These are phyloP conservation scores for Myochromella boudieri DNA, from an alignment of 768 basidiomycete species.

Conservation along the genomic window DNA sequence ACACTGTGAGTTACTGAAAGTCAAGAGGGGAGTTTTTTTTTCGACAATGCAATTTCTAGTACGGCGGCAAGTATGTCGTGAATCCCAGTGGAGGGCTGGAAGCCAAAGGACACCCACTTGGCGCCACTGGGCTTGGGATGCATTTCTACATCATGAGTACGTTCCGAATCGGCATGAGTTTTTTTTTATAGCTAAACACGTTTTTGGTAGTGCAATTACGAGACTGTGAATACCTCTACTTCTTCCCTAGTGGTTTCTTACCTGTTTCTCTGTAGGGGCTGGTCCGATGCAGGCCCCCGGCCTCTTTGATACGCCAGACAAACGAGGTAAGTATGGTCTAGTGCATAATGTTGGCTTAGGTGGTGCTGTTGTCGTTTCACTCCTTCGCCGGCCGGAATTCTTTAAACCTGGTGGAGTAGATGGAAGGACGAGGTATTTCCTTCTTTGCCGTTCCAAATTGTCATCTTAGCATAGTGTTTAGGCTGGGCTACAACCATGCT, in stretches of 20 bases:
- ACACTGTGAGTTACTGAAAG: slow-evolving; percentile 62
- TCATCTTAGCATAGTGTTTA: slow-evolving; percentile 19
- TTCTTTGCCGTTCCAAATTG: background rate
- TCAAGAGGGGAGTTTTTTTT: background rate
- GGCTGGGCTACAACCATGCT: slow-evolving; percentile 82
- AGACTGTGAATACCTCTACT: slow-evolving; percentile 45
- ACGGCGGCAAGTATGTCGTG: slow-evolving; percentile 82
- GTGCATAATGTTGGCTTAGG: slow-evolving; percentile 86
- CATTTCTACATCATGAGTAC: slow-evolving; percentile 82
- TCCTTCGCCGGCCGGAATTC: slow-evolving; percentile 78
- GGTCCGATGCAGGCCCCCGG: slow-evolving; percentile 82
- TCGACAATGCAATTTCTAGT: slow-evolving; percentile 37
- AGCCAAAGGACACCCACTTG: slow-evolving; percentile 87
- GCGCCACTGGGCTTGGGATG: slow-evolving; percentile 83
- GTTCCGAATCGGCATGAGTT: slow-evolving; percentile 21
- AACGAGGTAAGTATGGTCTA: slow-evolving; percentile 75
- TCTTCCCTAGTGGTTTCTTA: background rate
- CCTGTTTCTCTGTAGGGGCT: slow-evolving; percentile 50
- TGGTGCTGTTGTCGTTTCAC: slow-evolving; percentile 74
- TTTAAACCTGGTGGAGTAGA: slow-evolving; percentile 65
- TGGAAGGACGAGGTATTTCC: slow-evolving; percentile 57
- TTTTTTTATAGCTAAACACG: slow-evolving; percentile 4
- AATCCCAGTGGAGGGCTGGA: slow-evolving; percentile 87
- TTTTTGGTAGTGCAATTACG: slow-evolving; percentile 65
- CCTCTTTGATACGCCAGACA: slow-evolving; percentile 60